Evolutionary conservation across 139 green algal species (phyloP).

Genomic region (Nannochloris sp.): DNA sequence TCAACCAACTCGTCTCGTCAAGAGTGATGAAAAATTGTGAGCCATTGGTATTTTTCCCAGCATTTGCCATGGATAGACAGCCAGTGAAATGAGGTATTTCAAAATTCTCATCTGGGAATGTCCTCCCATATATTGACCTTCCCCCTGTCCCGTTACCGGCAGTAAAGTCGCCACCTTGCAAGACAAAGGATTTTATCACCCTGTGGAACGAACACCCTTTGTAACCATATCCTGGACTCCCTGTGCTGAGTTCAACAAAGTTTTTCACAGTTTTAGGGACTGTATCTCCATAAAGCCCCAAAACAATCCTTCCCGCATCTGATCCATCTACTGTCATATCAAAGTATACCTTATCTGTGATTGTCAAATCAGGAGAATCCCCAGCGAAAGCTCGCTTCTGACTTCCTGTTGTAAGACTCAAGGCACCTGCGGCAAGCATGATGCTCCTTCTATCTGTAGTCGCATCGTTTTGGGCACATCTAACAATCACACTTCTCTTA

Average conservation of each 20-base stretch:
- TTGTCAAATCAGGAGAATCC: not conserved
- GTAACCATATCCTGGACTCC: conserved; percentile 19
- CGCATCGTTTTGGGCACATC: too few species aligned
- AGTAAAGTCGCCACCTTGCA: conserved; percentile 35
- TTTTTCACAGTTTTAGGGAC: conserved; percentile 57
- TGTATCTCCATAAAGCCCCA: conserved; percentile 60
- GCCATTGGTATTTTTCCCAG: conserved; percentile 38
- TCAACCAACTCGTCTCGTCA: conserved; percentile 28
- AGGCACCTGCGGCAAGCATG: not conserved
- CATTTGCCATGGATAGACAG: conserved; percentile 49
- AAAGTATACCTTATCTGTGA: conserved; percentile 50
- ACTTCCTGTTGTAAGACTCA: too few species aligned
- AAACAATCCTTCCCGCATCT: conserved; percentile 48
- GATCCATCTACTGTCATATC: conserved; percentile 52
- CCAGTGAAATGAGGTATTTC: conserved; percentile 18
- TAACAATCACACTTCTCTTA: too few species aligned
- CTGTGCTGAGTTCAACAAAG: conserved; percentile 40
- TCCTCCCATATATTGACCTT: conserved; percentile 41
- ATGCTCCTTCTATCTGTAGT: not conserved
- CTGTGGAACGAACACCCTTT: conserved; percentile 52
- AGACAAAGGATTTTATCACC: conserved; percentile 62
- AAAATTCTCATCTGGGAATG: conserved; percentile 27
- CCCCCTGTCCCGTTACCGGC: conserved; percentile 7
- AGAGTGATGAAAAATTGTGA: conserved; percentile 48
- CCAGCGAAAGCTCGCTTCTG: not conserved